Evolutionary conservation across 2,329 filamentous ascomycete species (phyloP), one percentile per base, ranked within the genome.

Genomic region (Botryotinia narcissicola): DNA sequence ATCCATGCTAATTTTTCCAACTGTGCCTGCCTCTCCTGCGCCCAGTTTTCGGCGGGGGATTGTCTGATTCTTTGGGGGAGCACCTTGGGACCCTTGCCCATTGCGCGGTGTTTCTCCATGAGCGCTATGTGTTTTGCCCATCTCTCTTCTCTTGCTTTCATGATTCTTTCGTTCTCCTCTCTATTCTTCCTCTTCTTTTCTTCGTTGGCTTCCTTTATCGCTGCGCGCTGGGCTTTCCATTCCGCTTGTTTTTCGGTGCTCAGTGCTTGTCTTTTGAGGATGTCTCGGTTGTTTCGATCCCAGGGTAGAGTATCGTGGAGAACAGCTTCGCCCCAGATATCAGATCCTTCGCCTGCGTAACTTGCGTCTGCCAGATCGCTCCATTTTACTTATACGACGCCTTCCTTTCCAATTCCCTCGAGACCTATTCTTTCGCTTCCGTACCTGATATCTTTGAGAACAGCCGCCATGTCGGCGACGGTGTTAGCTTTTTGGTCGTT

Each of bases 401-500:
- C 64, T 22, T 66, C 66, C 29, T 66, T 48, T 16, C 63, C 61
- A n/a, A 61, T 66, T 16, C 46, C 73, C 18, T 70, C 67, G 14
- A 75, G 42, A 6, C 74, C 72, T 22, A 75, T 75, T 20, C 57
- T 42, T 37, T 70, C 67, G 29, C 68, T 73, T 32, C 67, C 71
- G 9, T 73, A 32, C 12, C 72, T 62, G 54, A 66, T 71, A 6
- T 59, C 51, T 32, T 69, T 40, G n/a, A 75, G 42, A 16, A 76
- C 78, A 12, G 85, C 86, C 0, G 90, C 89, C 75, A 92, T 84
- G 81, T 92, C 90, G 72, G 90, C 90, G 66, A 92, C 84, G 20
- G 85, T 83, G 80, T 91, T 91, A 70, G 85, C 84, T 80, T 86
- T 87, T 82, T 91, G 89, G 78, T 89, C 85, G 80, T 88, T 88